Evolutionary conservation across 108 stramenopile species (phyloP).

Genomic region (Cyclotella sp.): DNA sequence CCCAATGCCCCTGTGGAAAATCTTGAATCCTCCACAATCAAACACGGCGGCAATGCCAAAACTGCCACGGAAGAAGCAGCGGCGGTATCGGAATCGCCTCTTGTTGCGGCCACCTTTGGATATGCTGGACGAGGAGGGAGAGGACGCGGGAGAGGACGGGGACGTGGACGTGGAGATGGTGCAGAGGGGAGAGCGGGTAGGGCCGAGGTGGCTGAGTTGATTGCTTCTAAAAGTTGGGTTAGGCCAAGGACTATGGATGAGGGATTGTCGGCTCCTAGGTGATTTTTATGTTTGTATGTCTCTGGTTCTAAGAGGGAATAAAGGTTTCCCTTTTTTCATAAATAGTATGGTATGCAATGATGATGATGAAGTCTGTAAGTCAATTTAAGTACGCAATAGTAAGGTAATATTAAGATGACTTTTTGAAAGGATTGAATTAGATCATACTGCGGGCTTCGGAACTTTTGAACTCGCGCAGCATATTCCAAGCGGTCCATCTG

Average conservation of each 20-base stretch:
- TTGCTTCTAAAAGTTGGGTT: conserved; percentile 81
- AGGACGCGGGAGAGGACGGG: conserved; percentile 52
- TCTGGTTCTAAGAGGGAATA: background rate
- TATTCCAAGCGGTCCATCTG: conserved; percentile 34
- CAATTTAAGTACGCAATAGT: background rate
- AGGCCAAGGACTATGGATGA: conserved; percentile 61
- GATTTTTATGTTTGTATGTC: background rate
- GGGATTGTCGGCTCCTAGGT: conserved; percentile 34
- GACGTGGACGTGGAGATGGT: conserved; percentile 45
- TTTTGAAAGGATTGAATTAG: background rate
- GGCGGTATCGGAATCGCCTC: conserved; percentile 55
- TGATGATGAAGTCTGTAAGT: background rate
- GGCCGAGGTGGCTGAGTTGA: conserved; percentile 60
- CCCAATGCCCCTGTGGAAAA: background rate
- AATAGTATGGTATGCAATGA: background rate
- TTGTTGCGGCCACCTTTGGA: conserved; percentile 45
- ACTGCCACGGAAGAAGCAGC: conserved; percentile 57
- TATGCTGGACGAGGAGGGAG: conserved; percentile 7
- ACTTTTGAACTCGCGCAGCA: conserved; percentile 13
- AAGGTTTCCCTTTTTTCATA: background rate
- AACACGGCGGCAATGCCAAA: conserved; percentile 11
- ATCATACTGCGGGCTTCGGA: background rate
- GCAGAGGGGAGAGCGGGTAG: conserved; percentile 42
- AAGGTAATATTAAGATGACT: background rate
- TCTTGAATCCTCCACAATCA: background rate